Evolutionary conservation across 139 green algal species (phyloP), one percentile per base, ranked within the genome.

Genomic region (Chlorella sorokiniana): DNA sequence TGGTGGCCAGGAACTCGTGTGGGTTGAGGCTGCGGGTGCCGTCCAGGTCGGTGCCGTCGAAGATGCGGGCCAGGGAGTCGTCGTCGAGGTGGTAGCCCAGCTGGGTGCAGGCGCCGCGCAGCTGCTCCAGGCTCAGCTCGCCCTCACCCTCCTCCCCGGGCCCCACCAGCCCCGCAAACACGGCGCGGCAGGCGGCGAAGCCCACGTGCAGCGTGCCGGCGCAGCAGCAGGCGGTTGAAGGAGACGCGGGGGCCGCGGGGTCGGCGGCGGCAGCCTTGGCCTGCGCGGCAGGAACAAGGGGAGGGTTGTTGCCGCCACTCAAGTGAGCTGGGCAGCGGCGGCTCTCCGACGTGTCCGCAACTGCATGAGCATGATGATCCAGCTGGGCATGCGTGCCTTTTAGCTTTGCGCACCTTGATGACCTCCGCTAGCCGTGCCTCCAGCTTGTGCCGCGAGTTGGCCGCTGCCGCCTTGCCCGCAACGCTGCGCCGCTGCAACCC

Each of bases 211-310:
- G 75, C 16, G 56, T 42, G 35, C 29, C 40, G n/a, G n/a, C 59
- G 56, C 59, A 81, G 75, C 40, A 81, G 75, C 40, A 81, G 75
- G 37, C 73, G 73, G 73, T 79, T 79, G 54, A 79, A 69, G 37
- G 20, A n/a, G 25, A 79, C 73, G 6, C 16, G 8, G 23, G 35
- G 37, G 37, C 35, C n/a, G n/a, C 22, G 44, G 70, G 18, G 31
- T 16, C 70, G 1, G 29, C 70, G 6, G 25, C 52, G 7, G 54
- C 73, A 35, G 40, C 40, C 27, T 79, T 79, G 37, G 40, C 73
- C 73, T 79, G 73, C 31, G 22, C 18, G 35, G 64, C 5, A 22
- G 69, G n/a, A 33, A 2, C n/a, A 8, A 31, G 9, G 29, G n/a
- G 62, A 42, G 33, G 5, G 31, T 11, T 40, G 25, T 35, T 31